Conservation (phyloP, 2,329 filamentous ascomycete species). For the Fusarium avenaceum region DNA sequence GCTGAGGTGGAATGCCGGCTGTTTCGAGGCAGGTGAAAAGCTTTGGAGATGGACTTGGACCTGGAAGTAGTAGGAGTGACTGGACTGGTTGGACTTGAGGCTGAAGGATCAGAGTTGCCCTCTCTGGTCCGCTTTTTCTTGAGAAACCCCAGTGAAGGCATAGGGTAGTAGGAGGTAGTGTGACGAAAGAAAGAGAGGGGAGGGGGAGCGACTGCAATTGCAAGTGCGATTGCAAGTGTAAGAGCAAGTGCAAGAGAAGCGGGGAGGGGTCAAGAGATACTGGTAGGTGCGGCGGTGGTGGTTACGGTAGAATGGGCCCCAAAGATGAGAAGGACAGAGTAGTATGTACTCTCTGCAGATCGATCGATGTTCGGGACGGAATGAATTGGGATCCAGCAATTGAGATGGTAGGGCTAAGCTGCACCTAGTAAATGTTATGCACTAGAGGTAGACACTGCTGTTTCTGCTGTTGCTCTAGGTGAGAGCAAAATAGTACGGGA, state of each 20-base stretch:
- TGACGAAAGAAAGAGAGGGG: conserved; percentile 40
- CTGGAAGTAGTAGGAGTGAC: conserved; percentile 67
- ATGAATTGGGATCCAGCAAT: conserved; percentile 26
- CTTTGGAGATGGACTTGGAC: conserved; percentile 62
- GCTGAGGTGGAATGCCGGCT: conserved; percentile 51
- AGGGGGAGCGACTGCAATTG: conserved; percentile 2
- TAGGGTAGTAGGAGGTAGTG: conserved; percentile 58
- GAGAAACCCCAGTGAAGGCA: conserved; percentile 96
- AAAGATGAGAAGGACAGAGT: conserved; percentile 36
- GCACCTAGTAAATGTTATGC: not conserved
- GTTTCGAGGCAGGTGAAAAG: conserved; percentile 60
- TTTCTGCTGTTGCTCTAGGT: not conserved
- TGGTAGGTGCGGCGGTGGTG: conserved; percentile 25
- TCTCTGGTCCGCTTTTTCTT: conserved; percentile 99
- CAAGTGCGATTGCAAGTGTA: not conserved
- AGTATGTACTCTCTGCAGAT: conserved; percentile 39
- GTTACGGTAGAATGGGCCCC: conserved; percentile 31
- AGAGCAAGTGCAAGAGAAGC: conserved; percentile 19
- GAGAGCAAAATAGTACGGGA: conserved; percentile 9
- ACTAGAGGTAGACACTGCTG: not conserved
- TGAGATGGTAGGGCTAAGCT: conserved; percentile 11
- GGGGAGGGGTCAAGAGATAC: conserved; percentile 36
- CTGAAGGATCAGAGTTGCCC: conserved; percentile 77
- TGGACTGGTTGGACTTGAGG: conserved; percentile 74
- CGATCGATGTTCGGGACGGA: conserved; percentile 35